Percentiles rank a stretch among this genome's conserved stretches.
These are phyloP conservation scores for Penicillium odoratum DNA, from an alignment of 495 filamentous ascomycete species.

Conservation along the genomic window DNA sequence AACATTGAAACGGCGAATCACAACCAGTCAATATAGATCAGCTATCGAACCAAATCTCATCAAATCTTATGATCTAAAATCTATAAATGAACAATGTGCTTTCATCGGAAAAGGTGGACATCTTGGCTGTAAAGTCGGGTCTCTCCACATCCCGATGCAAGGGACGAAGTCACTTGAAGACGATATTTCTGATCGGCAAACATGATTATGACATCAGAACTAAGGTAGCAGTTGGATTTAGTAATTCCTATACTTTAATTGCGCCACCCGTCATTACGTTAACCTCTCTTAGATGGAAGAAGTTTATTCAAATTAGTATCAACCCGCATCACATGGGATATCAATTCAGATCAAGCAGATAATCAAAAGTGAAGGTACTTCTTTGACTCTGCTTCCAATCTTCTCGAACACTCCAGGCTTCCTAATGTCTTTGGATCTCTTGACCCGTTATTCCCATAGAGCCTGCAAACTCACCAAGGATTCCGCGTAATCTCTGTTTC, in stretches of 20 bases:
- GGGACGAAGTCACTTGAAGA: background rate
- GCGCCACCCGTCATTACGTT: too few relatives aligned
- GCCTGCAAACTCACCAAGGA: constrained; percentile 42
- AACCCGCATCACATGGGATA: background rate
- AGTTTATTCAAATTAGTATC: background rate
- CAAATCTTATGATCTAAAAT: background rate
- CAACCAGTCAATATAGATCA: background rate
- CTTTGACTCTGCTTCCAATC: too few relatives aligned
- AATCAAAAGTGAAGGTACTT: background rate
- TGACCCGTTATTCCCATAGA: background rate
- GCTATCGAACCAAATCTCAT: background rate
- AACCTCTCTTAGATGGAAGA: background rate
- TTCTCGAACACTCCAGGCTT: background rate
- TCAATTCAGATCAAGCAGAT: background rate
- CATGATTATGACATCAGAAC: background rate
- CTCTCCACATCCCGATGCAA: background rate
- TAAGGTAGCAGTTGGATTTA: too few relatives aligned
- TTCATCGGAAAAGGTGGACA: background rate
- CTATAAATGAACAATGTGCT: background rate
- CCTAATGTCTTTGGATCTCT: background rate
- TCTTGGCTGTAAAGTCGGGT: background rate
- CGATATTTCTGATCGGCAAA: background rate
- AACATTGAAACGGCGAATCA: background rate
- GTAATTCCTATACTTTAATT: too few relatives aligned
- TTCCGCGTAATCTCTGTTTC: constrained; percentile 53